Conservation (phyloP, 2,329 filamentous ascomycete species). For the Cercospora brassicicola region DNA sequence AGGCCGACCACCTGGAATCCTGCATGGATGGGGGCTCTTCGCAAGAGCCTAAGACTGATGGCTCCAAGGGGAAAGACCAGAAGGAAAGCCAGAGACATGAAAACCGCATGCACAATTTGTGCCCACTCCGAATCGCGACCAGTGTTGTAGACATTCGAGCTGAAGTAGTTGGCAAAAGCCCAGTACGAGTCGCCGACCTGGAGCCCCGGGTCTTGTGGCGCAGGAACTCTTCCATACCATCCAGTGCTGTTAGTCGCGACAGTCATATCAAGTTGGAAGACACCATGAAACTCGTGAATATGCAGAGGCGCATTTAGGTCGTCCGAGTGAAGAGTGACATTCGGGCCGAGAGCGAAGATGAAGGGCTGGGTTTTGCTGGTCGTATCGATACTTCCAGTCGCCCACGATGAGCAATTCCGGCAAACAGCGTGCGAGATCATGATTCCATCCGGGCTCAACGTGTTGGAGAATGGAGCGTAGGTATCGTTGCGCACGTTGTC, state of each 20-base stretch:
- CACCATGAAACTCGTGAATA: constrained; percentile 43
- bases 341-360: constrained; percentile 46
- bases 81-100: constrained; percentile 42
- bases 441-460: constrained; percentile 28
- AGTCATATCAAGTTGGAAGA: constrained; percentile 46
- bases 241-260: constrained; percentile 37
- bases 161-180: constrained; percentile 31
- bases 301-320: constrained; percentile 39
- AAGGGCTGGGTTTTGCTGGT: constrained; percentile 40
- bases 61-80: constrained; percentile 41
- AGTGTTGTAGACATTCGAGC: constrained; percentile 30
- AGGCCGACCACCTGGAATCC: constrained; percentile 43
- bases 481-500: constrained; percentile 38
- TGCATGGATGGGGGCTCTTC: constrained; percentile 46
- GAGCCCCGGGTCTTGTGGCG: constrained; percentile 30
- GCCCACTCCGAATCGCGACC: constrained; percentile 28
- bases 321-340: constrained; percentile 34
- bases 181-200: constrained; percentile 27
- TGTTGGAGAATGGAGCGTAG: constrained; percentile 37
- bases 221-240: constrained; percentile 41
- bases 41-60: constrained; percentile 42
- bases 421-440: constrained; percentile 42
- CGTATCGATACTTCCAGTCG: constrained; percentile 39
- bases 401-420: constrained; percentile 43
- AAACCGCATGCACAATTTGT: constrained; percentile 34